phyloP scores from a whole-genome alignment of 768 basidiomycete species.

The Rhodotorula babjevae region DNA sequence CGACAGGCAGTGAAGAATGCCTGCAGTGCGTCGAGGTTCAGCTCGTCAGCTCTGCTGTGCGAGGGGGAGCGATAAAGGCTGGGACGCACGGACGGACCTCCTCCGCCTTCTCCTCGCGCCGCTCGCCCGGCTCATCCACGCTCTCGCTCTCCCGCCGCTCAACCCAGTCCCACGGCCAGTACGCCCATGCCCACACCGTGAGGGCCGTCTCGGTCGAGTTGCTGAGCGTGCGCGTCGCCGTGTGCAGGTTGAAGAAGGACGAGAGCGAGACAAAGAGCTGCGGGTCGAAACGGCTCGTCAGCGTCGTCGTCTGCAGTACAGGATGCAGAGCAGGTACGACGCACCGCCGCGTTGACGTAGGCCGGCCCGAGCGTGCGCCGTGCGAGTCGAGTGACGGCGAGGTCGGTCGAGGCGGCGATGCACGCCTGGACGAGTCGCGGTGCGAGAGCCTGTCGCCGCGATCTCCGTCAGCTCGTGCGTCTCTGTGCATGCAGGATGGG shows the following conservation, averaged over 20 bases:
- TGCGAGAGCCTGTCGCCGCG: constrained; percentile 56
- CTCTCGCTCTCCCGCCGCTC: neutral
- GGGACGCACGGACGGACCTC: neutral
- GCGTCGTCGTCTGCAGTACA: neutral
- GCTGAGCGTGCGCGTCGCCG: constrained; percentile 79
- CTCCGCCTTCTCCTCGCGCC: too few species aligned
- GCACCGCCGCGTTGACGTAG: constrained; percentile 61
- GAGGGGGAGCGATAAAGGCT: too few species aligned
- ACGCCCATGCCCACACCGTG: constrained; percentile 67
- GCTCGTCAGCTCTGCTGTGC: too few species aligned
- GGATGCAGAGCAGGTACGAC: constrained; percentile 44
- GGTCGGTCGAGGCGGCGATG: constrained; percentile 65
- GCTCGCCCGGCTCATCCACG: neutral
- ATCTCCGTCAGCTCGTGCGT: neutral
- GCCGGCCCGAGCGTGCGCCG: constrained; percentile 57
- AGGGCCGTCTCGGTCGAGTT: constrained; percentile 89
- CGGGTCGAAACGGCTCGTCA: neutral
- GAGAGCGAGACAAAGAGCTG: constrained; percentile 60
- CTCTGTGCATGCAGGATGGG: constrained; percentile 10
- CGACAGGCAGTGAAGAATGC: constrained; percentile 30
- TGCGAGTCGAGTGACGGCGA: constrained; percentile 57
- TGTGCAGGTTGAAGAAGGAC: constrained; percentile 79
- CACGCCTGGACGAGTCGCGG: constrained; percentile 52
- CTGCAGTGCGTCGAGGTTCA: too few species aligned
- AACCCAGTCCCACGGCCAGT: constrained; percentile 55